Evolutionary conservation across 208 protist species (phyloP), one percentile per base, ranked within the genome.

Genomic region (Blechomonas ayalai): DNA sequence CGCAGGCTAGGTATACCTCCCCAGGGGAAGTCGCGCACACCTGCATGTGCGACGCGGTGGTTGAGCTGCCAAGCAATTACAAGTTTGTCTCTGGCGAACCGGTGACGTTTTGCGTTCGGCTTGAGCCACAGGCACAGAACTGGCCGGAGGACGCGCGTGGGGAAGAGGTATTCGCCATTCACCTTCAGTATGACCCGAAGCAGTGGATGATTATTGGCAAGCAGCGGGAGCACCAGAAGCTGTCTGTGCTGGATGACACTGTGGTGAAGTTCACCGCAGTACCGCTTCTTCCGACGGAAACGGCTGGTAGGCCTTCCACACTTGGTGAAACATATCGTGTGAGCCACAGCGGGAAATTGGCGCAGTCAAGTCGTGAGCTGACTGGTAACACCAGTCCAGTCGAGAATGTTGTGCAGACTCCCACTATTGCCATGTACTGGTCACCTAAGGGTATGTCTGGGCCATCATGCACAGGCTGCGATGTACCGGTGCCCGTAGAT

Each of bases 181-280:
- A 58, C 2, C 70, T 92, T 19, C 60, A 70, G 43, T 72, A 59
- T 37, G 69, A 86, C 49, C 52, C 79, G n/a, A 20, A 53, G 38
- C 53, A 75, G 58, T 92, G 83, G 80, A 72, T 87, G 62, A 67
- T 89, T 23, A 67, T 75, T n/a, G 83, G 83, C 20, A 80, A 77
- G 52, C 71, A 84, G 54, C 69, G 79, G 15, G 46, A 81, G 33
- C 79, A 73, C 3, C 69, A 59, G 7, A 67, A 56, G 18, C 67
- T 92, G 0, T 89, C 83, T 0, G 55, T 83, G 44, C 79, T 79
- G 73, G 73, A 89, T 16, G 68, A 81, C 22, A 53, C 60, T 18
- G 73, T 60, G 15, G 39, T 86, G 23, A 67, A 69, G 49, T 89
- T 84, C 51, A 85, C 80, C 8, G 80, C 79, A 2, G 68, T 92